Percentiles rank a stretch among this genome's conserved stretches.
Evolutionary conservation across 768 basidiomycete species (phyloP).

Genomic region (Exsudoporus frostii): DNA sequence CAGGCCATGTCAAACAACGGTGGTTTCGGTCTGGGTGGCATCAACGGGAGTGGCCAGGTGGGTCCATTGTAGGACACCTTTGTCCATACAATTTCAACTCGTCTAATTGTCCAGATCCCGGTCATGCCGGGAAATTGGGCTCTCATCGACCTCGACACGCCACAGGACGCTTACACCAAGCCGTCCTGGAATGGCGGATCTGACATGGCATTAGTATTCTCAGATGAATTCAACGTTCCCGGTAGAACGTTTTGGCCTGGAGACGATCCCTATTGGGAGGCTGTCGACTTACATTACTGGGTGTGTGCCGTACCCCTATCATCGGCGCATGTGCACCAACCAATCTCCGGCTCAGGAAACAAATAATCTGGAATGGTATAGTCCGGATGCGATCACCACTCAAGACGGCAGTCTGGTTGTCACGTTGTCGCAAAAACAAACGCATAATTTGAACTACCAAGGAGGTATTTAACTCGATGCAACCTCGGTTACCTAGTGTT

Average conservation of each 20-base stretch:
- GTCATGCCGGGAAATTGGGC: slow-evolving; percentile 51
- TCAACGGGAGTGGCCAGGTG: slow-evolving; percentile 73
- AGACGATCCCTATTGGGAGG: slow-evolving; percentile 86
- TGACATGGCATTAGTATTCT: slow-evolving; percentile 60
- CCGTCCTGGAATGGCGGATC: slow-evolving; percentile 57
- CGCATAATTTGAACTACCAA: slow-evolving; percentile 45
- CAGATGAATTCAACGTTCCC: slow-evolving; percentile 77
- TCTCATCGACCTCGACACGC: slow-evolving; percentile 58
- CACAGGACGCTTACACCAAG: slow-evolving; percentile 52
- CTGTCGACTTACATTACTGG: slow-evolving; percentile 42
- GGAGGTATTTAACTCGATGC: slow-evolving; percentile 27
- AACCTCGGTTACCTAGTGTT: slow-evolving; percentile 24
- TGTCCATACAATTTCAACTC: neutral
- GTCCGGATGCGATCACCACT: slow-evolving; percentile 50
- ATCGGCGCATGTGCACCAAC: slow-evolving; percentile 25
- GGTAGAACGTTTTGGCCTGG: slow-evolving; percentile 78
- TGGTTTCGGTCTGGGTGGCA: slow-evolving; percentile 64
- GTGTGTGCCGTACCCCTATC: slow-evolving; percentile 31
- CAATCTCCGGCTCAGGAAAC: slow-evolving; percentile 34
- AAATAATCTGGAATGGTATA: slow-evolving; percentile 58
- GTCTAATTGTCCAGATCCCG: slow-evolving; percentile 43
- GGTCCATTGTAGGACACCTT: slow-evolving; percentile 1
- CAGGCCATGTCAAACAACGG: slow-evolving; percentile 33
- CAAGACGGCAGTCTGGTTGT: slow-evolving; percentile 48
- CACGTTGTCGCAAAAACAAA: slow-evolving; percentile 45